Evolutionary conservation across 129 eudicot species (phyloP), one percentile per base, ranked within the genome.

Genomic region (Daucus carota): DNA sequence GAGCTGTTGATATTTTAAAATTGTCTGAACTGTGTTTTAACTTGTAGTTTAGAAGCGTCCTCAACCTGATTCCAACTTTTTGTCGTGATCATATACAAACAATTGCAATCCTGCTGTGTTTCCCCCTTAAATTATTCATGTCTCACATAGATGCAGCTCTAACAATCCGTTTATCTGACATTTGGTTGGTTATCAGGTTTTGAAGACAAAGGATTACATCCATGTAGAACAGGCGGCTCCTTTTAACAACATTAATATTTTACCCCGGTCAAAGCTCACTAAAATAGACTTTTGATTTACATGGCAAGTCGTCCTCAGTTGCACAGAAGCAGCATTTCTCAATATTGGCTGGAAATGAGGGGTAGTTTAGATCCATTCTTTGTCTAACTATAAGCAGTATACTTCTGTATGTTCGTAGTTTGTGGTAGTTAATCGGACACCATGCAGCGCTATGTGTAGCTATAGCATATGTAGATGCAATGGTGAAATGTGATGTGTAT

Each of bases 161-260:
- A 34, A 67, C 24, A n/a, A 18, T 32, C 4, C 18, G 13, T 67
- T 67, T 31, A 34, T 67, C 47, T 73, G 34, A 13, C 24, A 28
- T 47, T 32, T 41, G 50, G 13, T 41, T 38, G 44, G 26, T 57
- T 76, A 79, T 73, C 88, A 93, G 98, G 98, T 93, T 70, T 87
- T 93, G 63, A 93, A 90, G 81, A 88, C 98, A 2, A 85, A 87
- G 78, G 98, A 93, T 81, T 93, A 90, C 84, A 81, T 93, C 52
- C 96, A 91, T 59, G 97, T 89, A 70, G 97, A 93, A 66, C 96
- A 93, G 80, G 16, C 34, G 12, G 74, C 67, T 79, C 86, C 97
- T 9, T 90, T 73, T 78, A 88, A 80, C 69, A 86, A 86, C 83
- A 80, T 93, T 10, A 79, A 80, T 73, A 70, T 93, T 77, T 83